Base-by-base conservation (phyloP, 768 basidiomycete genomes). In the Suillus plorans region DNA sequence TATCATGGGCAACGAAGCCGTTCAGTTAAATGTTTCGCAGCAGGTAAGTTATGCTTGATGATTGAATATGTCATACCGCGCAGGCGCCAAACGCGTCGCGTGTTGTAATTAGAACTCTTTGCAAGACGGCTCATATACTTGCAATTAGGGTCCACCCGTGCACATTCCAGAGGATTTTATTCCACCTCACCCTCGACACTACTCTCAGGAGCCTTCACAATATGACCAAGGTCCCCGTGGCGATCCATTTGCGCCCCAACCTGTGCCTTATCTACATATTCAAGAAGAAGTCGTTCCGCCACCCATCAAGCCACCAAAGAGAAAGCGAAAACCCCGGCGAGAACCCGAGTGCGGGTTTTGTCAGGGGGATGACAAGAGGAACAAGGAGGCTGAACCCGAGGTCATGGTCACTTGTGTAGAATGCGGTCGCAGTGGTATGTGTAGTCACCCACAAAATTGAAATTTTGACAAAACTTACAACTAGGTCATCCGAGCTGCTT, bases 401-500 rank as follows among this genome's bases (percentile, higher is more conserved):
- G 69, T 70, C 25, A 87, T 97, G 87, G 82, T 91, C 25, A 87
- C 87, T 64, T 98, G 95, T 75, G 79, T 81, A 66, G 88, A 89
- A 67, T 98, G 95, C 75, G 91, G 91, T 2, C 85, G 91, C 55
- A 94, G 89, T 70, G 93, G 96, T 91, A 71, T 62, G 84, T 79
- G 56, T 61, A 63, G 52, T 16, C 56, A 7, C 9, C 31, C 34
- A 53, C n/a, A 56, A 42, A 50, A 31, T 28, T 34, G 31, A 25
- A 41, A 64, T 64, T 39, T 61, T 66, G 55, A 64, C 28, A 49
- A 50, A 25, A 45, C 1, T 62, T 10, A 18, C 50, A 63, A 52
- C 49, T 63, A 94, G 94, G 90, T 36, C 96, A 99, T 76, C 90
- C 90, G n/a, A 89, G 86, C 55, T 99, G 96, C 74, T 83, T 97